These are phyloP conservation scores for Leccinum arenicola DNA, from an alignment of 768 basidiomycete species.

Conservation along the genomic window DNA sequence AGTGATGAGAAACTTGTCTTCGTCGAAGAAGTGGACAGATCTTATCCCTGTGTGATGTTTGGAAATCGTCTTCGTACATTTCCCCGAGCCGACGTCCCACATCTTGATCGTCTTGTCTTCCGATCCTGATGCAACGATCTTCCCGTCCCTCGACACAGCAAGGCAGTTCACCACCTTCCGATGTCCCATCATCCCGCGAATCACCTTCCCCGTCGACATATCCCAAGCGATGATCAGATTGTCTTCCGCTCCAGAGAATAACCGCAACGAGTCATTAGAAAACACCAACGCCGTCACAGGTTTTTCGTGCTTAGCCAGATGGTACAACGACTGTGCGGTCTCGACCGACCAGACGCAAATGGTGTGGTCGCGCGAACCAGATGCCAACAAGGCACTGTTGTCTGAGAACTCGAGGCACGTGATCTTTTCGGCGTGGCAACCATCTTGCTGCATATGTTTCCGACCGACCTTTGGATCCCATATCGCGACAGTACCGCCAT, in stretches of 20 bases:
- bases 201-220: conserved; percentile 9
- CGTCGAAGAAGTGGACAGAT: conserved; percentile 13
- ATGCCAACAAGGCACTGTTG: conserved; percentile 14
- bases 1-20: conserved; percentile 9
- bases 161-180: conserved; percentile 13
- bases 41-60: conserved; percentile 12
- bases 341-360: conserved; percentile 25
- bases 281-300: conserved; percentile 20
- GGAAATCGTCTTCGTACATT: conserved; percentile 12
- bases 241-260: conserved; percentile 27
- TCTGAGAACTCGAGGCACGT: conserved; percentile 20
- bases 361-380: conserved; percentile 14
- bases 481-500: conserved; percentile 11
- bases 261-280: conserved; percentile 13
- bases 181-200: conserved; percentile 23
- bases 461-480: conserved; percentile 22
- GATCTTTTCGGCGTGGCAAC: conserved; percentile 11
- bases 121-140: conserved; percentile 20
- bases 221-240: conserved; percentile 26
- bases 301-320: conserved; percentile 15
- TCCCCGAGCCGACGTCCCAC: conserved; percentile 21
- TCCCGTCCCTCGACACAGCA: conserved; percentile 20
- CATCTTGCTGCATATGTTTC: conserved; percentile 15
- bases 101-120: conserved; percentile 24
- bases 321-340: conserved; percentile 10